Conservation (phyloP, 2,329 filamentous ascomycete genomes). For the Talaromyces funiculosus region DNA sequence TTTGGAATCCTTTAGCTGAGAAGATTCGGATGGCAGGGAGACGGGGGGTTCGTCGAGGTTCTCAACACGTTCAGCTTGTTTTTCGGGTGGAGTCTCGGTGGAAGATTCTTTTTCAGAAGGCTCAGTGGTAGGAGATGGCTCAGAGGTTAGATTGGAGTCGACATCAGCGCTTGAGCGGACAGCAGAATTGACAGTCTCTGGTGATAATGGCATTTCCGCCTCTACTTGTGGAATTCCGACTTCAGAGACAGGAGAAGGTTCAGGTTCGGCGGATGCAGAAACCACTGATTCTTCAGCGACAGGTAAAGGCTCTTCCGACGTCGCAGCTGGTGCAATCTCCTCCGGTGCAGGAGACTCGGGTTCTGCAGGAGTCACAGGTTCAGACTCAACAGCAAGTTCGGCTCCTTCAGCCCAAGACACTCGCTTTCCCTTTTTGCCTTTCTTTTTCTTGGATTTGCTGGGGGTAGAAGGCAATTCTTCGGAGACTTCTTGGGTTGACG, state of each 20-base stretch:
- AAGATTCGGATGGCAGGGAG: background rate
- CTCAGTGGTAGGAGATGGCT: background rate
- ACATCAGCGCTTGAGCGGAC: background rate
- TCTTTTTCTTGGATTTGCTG: slow-evolving; percentile 37
- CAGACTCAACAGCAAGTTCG: background rate
- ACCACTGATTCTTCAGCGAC: background rate
- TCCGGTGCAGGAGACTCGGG: background rate
- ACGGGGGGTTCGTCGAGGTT: background rate
- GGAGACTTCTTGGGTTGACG: background rate
- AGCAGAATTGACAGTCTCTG: background rate
- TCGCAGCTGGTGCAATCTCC: background rate
- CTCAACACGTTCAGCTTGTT: background rate
- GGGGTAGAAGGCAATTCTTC: background rate
- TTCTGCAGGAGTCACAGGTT: background rate
- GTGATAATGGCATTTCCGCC: background rate
- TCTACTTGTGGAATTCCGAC: background rate
- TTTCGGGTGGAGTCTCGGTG: background rate
- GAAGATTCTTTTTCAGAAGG: background rate
- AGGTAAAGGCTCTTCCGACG: background rate
- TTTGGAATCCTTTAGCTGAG: background rate
- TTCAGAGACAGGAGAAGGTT: background rate
- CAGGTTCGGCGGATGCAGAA: background rate
- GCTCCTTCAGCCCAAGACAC: slow-evolving; percentile 19
- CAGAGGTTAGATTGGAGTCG: background rate
- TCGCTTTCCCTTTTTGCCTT: slow-evolving; percentile 37